Evolutionary conservation across 192 early-diverging fungal genomes (phyloP).

Genomic region (Umbelopsis vinacea): DNA sequence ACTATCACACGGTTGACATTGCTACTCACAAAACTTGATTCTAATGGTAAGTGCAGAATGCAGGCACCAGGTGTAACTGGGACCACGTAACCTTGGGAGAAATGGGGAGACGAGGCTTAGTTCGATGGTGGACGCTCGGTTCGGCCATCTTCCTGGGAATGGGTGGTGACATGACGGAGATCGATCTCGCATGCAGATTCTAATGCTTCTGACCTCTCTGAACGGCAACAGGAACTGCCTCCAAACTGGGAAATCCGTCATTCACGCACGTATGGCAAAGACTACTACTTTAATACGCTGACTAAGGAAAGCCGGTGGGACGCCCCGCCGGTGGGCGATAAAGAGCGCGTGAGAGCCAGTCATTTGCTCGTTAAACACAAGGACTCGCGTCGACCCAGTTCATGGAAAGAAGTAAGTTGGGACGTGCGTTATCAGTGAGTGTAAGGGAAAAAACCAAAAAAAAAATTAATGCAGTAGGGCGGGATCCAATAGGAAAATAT

Average conservation of each 20-base stretch:
- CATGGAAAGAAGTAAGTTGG: conserved; percentile 79
- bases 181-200: too few species aligned
- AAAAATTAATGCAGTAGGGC: not conserved
- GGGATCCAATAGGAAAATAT: conserved; percentile 71
- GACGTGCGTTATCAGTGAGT: not conserved
- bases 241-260: conserved; percentile 72
- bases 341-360: conserved; percentile 71
- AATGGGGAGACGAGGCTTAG: too few species aligned
- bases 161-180: too few species aligned
- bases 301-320: conserved; percentile 81
- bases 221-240: conserved; percentile 60
- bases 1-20: too few species aligned
- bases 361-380: conserved; percentile 93
- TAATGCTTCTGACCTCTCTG: not conserved
- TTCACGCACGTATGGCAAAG: conserved; percentile 66
- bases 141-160: too few species aligned
- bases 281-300: conserved; percentile 80
- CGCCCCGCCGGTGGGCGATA: conserved; percentile 49
- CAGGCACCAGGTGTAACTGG: too few species aligned
- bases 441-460: not conserved
- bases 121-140: too few species aligned
- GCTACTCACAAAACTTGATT: too few species aligned
- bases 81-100: too few species aligned
- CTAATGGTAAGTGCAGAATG: too few species aligned
- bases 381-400: conserved; percentile 82